Percentiles rank a stretch among this genome's conserved stretches.
phyloP scores from a whole-genome alignment of 495 filamentous ascomycete species.

The Evernia prunastri region DNA sequence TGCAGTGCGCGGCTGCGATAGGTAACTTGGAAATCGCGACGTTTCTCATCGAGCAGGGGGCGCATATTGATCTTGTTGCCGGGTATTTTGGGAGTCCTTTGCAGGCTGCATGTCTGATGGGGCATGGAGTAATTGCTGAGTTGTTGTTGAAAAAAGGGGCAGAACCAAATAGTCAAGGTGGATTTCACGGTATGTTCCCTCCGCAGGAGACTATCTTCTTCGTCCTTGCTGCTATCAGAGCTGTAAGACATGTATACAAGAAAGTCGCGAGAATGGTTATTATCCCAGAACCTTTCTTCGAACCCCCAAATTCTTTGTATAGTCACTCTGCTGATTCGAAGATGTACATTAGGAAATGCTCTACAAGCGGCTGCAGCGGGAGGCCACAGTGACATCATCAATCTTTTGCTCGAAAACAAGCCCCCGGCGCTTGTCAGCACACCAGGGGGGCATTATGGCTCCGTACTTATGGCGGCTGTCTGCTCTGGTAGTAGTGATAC shows the following conservation, averaged over 20 bases:
- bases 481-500: conserved; percentile 20
- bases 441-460: conserved; percentile 21
- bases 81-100: conserved; percentile 21
- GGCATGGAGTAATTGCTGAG: conserved; percentile 9
- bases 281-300: background rate
- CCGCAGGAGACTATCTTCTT: too few relatives aligned
- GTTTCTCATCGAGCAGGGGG: conserved; percentile 17
- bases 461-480: conserved; percentile 19
- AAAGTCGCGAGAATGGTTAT: too few relatives aligned
- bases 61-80: conserved; percentile 23
- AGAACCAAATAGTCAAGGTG: conserved; percentile 22
- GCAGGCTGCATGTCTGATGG: conserved; percentile 9
- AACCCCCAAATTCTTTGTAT: background rate
- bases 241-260: too few relatives aligned
- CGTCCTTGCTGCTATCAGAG: too few relatives aligned
- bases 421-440: conserved; percentile 18
- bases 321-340: background rate
- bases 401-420: conserved; percentile 22
- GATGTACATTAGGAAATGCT: conserved; percentile 3
- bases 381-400: conserved; percentile 22
- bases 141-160: conserved; percentile 15
- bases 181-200: conserved; percentile 16
- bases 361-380: conserved; percentile 19
- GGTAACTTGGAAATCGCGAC: conserved; percentile 18
- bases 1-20: conserved; percentile 21